A percentile compares a stretch with the other conserved stretches of the same genome.
phyloP scores from a whole-genome alignment of 2,329 filamentous ascomycete genomes.

The Scedosporium aurantiacum region DNA sequence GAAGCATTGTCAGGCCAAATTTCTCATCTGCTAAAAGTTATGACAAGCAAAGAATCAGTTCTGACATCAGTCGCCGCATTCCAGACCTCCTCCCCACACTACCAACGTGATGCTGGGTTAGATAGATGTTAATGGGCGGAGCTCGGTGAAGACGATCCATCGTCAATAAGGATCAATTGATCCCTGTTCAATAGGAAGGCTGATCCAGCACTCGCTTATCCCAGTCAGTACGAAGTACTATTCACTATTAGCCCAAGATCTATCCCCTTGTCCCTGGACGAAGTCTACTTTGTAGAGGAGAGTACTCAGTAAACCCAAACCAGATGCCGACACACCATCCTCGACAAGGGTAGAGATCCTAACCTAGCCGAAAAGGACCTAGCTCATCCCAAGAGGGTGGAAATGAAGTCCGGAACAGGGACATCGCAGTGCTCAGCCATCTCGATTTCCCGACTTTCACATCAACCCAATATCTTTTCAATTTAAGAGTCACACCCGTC shows the following conservation, averaged over 20 bases:
- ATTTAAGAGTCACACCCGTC: no score
- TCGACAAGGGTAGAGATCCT: neutral
- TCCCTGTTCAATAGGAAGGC: no score
- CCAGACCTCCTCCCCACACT: neutral
- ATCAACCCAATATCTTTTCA: no score
- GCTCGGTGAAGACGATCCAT: neutral
- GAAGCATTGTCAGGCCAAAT: neutral
- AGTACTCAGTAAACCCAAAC: neutral
- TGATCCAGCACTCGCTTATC: no score
- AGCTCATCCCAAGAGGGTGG: neutral
- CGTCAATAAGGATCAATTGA: no score
- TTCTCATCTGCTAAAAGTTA: neutral
- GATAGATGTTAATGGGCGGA: neutral
- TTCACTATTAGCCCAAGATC: neutral
- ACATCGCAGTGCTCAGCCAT: no score
- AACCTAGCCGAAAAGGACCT: neutral
- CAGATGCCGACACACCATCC: neutral
- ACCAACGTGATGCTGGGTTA: neutral
- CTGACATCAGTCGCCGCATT: neutral
- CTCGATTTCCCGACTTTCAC: no score
- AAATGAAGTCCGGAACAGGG: neutral
- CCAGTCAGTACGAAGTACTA: no score
- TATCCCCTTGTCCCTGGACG: neutral
- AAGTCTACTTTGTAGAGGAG: no score
- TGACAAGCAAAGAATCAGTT: neutral